Base-by-base conservation (phyloP, 805 yeast species). In the Zygoascus biomembranicola region DNA sequence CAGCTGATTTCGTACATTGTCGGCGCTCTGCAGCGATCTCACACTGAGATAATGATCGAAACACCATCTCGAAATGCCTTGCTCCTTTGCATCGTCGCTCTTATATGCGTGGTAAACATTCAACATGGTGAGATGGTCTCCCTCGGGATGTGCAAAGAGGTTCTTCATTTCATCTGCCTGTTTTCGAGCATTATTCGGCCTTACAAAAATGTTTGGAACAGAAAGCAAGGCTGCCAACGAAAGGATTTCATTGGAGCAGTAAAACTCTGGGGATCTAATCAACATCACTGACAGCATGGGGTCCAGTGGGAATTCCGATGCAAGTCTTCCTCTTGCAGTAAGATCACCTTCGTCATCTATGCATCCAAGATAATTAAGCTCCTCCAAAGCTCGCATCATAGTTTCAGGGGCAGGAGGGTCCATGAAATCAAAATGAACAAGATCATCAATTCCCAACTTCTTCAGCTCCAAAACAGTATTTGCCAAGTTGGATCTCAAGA, bases 401-500 rank as follows among this genome's bases (percentile, higher is more conserved):
- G 99, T 94, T 70, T 92, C 99, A 9, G 99, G 99, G 2, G 98
- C 98, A 13, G 99, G 99, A 8, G 99, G 98, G 66, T 92, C 99
- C 96, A 92, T 92, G 67, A 94, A 92, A 69, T 94, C 99, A 66
- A 92, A 92, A 71, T 92, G 98, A 42, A 94, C 99, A 64, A 92
- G 79, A 72, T 92, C 98, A 66, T 94, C 96, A 59, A 92, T 79
- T 13, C 98, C 98, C 59, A 94, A 78, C 70, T 94, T 94, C 69
- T 94, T 94, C 69, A 92, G 77, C 68, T 94, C 96, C 58, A 92
- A 73, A 37, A 92, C 98, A 0, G 97, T 94, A 23, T 90, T 84
- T 5, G 97, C 84, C 65, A 92, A 77, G 71, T 92, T 92, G 55
- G 92, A 84, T 66, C 98, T 77, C 66, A 94, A 75, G 69, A 92